Conservation (phyloP, 2,329 filamentous ascomycete genomes). For the Microdochium nivale region DNA sequence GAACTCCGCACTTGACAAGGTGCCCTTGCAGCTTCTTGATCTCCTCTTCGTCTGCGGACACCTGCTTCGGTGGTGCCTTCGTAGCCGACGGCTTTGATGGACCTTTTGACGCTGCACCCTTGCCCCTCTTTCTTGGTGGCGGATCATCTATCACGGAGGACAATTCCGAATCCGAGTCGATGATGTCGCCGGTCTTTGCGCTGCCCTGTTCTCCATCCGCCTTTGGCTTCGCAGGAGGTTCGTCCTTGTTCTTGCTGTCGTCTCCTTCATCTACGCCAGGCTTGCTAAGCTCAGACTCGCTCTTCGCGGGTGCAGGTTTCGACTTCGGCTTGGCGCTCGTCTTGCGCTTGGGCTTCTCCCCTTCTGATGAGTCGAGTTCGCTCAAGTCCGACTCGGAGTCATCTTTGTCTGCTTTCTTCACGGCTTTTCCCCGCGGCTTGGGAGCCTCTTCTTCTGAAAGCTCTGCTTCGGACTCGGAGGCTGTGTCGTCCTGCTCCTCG, state of each 20-base stretch:
- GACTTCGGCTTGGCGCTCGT: not conserved
- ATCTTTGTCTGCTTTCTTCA: not conserved
- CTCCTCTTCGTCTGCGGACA: conserved; percentile 60
- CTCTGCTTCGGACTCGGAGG: conserved; percentile 2
- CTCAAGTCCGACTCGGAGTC: not conserved
- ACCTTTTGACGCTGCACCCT: conserved; percentile 32
- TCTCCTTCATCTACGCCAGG: conserved; percentile 38
- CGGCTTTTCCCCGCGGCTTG: not conserved
- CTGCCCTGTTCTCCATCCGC: not conserved
- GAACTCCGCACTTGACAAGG: conserved; percentile 81
- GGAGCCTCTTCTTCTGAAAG: not conserved
- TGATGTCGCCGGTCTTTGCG: conserved; percentile 8
- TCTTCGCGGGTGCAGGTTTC: not conserved
- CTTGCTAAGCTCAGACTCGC: conserved; percentile 20
- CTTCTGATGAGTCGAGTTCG: not conserved
- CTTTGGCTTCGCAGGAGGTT: not conserved
- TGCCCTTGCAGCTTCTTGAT: conserved; percentile 84
- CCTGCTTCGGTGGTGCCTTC: conserved; percentile 22
- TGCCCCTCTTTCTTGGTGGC: conserved; percentile 49
- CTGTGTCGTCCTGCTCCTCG: conserved; percentile 10
- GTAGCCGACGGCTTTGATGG: conserved; percentile 30
- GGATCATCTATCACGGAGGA: conserved; percentile 73
- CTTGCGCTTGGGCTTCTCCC: not conserved
- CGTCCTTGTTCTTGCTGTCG: conserved; percentile 20
- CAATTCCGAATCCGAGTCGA: conserved; percentile 39